Percentiles rank a stretch among this genome's conserved stretches.
These are phyloP conservation scores for Caryopteris hybrid DNA, from an alignment of 305 asterid species.

Conservation along the genomic window DNA sequence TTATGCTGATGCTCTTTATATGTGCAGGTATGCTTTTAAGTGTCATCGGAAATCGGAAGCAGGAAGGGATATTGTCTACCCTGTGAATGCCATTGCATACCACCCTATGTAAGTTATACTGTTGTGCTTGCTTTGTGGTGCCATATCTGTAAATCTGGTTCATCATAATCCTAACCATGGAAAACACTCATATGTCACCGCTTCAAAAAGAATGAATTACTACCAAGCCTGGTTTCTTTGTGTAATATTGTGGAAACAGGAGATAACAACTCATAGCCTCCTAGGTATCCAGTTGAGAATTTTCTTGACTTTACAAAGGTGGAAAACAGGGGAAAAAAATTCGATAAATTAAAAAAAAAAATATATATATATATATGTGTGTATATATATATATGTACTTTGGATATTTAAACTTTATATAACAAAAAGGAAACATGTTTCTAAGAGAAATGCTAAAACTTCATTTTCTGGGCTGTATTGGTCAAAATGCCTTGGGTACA, in stretches of 20 bases:
- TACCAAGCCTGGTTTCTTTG: too few relatives aligned
- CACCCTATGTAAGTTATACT: conserved; percentile 80
- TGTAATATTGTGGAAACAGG: too few relatives aligned
- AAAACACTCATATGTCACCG: neutral
- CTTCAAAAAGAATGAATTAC: neutral
- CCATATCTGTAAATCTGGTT: neutral
- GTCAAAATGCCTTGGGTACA: neutral
- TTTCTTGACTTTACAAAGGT: neutral
- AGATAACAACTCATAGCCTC: too few relatives aligned
- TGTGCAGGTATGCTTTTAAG: conserved; percentile 85
- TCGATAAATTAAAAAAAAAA: too few relatives aligned
- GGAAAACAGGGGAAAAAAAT: too few relatives aligned
- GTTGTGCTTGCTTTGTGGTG: neutral
- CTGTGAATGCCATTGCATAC: conserved; percentile 94
- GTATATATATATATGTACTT: too few relatives aligned
- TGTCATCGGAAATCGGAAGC: conserved; percentile 96
- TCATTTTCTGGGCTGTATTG: neutral
- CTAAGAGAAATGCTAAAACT: neutral
- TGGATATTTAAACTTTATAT: neutral
- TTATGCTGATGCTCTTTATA: conserved; percentile 4
- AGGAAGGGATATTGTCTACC: conserved; percentile 91
- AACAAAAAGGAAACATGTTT: too few relatives aligned
- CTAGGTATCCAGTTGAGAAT: neutral
- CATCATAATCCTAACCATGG: neutral
- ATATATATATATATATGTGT: too few relatives aligned